Evolutionary conservation across 2,329 filamentous ascomycete species (phyloP), one percentile per base, ranked within the genome.

Genomic region (Fusarium equiseti): DNA sequence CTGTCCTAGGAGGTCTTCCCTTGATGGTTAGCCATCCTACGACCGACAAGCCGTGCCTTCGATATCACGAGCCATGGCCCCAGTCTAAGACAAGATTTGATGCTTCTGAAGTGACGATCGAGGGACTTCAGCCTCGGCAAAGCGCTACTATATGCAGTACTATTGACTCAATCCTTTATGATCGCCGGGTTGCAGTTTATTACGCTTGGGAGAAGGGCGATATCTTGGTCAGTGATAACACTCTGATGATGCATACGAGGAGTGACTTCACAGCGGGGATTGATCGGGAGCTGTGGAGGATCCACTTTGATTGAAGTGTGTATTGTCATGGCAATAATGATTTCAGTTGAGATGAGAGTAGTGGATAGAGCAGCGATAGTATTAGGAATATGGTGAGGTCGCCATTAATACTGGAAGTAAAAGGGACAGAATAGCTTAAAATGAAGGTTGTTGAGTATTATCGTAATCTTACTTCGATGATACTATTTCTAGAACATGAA

Each of bases 1-100:
- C 82, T 0, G 78, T 77, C 4, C 74, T 88, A n/a, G 77, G 68
- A 4, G 79, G 80, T 3, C 76, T 88, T 0, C 84, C 83, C 0
- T 72, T 89, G 6, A 77, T 87, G 0, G 63, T 82, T 3, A 70
- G 78, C 0, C 86, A 88, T 59, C 85, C 84, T 0, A 77, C 77
- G 0, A 86, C 83, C 0, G 80, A 78, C 0, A 77, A 79, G 15
- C 82, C 84, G 0, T 88, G 86, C 68, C 70, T 89, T 8, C 82
- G 86, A 24, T 89, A 85, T 72, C 86, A 88, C 62, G 84, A 88
- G 68, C 84, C 85, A 0, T 88, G 86, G 86, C 83, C 84, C 0
- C 78, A 83, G 46, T 80, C 77, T n/a, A 85, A 83, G 75, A 88
- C 87, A 0, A 78, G 77, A 16, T 88, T 87, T 46, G 83, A 85